Base-by-base conservation (phyloP, 306 rosid species). In the Casuarina glauca region DNA sequence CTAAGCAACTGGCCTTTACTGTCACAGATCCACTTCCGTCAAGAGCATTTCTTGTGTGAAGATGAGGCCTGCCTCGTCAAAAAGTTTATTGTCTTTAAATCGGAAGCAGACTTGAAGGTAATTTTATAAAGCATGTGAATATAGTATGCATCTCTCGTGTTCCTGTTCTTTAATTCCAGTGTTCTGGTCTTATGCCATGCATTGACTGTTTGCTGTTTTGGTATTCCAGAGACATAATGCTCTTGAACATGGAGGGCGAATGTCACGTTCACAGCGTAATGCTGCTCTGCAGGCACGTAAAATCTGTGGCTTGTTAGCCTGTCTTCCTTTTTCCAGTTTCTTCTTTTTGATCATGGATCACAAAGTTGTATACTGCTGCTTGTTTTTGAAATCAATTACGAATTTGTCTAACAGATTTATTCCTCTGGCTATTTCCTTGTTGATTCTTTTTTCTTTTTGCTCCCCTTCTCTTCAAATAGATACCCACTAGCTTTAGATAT, bases 71-170 rank as follows among this genome's bases (percentile, higher is more conserved):
- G 99, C 82, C 97, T 95, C 64, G 76, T 85, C 48, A 95, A 93
- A 83, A 95, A 95, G 84, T 95, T 95, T 84, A 13, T 90, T 48
- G 99, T 95, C 69, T 95, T 93, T 78, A 93, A 81, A 72, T 88
- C 97, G 74, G 99, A 93, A 76, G 45, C 88, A 42, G 99, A 91
- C 81, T 88, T 95, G 94, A 95, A 95, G 99, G 99, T 95, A 79
- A 85, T 75, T 72, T 76, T 63, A 77, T 80, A 32, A 74, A n/a
- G 20, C 57, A 44, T 75, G 49, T 69, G 73, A 71, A 63, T 58
- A 43, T 63, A 39, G 9, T 38, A 60, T 49, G 44, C 62, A 26
- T 44, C 45, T 64, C 19, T 64, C 9, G n/a, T 69, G 36, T 41
- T 44, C 55, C 61, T 79, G 58, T 75, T 70, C 76, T 62, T 72